Percentiles rank a stretch among this genome's conserved stretches.
phyloP scores from a whole-genome alignment of 2,329 filamentous ascomycete species.

The Cladosporium oxysporum region DNA sequence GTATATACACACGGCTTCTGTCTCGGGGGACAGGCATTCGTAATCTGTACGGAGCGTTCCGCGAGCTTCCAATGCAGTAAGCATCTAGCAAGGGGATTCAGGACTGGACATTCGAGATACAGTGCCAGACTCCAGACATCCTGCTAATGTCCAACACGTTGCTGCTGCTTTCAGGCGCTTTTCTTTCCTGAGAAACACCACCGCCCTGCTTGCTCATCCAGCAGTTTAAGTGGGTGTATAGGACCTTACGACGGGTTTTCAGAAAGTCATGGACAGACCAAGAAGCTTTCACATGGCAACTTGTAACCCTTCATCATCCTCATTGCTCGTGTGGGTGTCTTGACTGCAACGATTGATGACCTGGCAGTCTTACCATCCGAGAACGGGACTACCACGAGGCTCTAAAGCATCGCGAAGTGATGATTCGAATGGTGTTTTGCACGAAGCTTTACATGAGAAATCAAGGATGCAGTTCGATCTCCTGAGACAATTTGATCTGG shows the following conservation, averaged over 20 bases:
- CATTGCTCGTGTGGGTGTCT: background rate
- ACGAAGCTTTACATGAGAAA: background rate
- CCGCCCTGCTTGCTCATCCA: background rate
- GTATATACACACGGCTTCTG: background rate
- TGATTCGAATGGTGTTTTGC: background rate
- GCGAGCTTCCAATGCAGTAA: background rate
- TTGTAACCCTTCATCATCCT: background rate
- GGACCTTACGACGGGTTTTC: background rate
- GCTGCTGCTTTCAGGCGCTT: background rate
- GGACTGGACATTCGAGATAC: background rate
- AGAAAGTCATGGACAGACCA: background rate
- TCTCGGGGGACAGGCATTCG: background rate
- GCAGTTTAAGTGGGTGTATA: background rate
- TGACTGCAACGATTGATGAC: background rate
- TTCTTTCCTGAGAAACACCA: background rate
- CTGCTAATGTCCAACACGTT: background rate
- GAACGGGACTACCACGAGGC: background rate
- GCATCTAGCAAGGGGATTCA: background rate
- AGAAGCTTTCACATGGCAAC: background rate
- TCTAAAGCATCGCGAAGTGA: background rate
- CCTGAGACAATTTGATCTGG: background rate
- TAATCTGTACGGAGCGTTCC: background rate
- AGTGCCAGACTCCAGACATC: background rate
- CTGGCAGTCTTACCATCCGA: background rate
- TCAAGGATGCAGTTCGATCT: background rate